Evolutionary conservation across 2,329 filamentous ascomycete species (phyloP).

Genomic region (Aspergillus fumigatus): DNA sequence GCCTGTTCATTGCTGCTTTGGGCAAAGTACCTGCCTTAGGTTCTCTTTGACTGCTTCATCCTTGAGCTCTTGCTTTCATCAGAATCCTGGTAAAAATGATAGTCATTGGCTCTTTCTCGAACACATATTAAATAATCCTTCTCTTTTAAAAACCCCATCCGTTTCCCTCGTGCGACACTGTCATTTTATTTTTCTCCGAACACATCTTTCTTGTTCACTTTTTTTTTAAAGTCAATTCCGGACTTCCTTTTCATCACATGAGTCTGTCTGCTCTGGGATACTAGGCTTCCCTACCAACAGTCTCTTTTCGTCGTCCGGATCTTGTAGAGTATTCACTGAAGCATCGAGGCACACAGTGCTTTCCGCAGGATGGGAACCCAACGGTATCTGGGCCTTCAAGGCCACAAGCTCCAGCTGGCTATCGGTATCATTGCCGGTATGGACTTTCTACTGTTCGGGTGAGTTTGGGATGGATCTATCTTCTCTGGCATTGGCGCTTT

Average conservation of each 20-base stretch:
- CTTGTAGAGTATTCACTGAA: background rate
- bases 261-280: background rate
- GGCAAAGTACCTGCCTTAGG: background rate
- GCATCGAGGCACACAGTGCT: background rate
- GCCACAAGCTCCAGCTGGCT: slow-evolving; percentile 38
- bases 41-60: background rate
- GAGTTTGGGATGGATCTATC: background rate
- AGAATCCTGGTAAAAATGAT: background rate
- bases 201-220: background rate
- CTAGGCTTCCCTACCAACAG: background rate
- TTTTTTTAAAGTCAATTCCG: background rate
- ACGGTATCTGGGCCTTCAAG: slow-evolving; percentile 38
- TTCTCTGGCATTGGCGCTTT: background rate
- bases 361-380: slow-evolving; percentile 19
- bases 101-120: background rate
- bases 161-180: slow-evolving; percentile 10
- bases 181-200: slow-evolving; percentile 5
- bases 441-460: slow-evolving; percentile 34
- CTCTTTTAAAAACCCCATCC: slow-evolving; percentile 12
- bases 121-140: background rate
- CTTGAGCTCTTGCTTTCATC: background rate
- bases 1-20: background rate
- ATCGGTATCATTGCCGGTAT: slow-evolving; percentile 43
- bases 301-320: background rate
- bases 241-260: slow-evolving; percentile 1